Conservation (phyloP, 2,329 filamentous ascomycete genomes). For the Ophiostoma triangulosporum region DNA sequence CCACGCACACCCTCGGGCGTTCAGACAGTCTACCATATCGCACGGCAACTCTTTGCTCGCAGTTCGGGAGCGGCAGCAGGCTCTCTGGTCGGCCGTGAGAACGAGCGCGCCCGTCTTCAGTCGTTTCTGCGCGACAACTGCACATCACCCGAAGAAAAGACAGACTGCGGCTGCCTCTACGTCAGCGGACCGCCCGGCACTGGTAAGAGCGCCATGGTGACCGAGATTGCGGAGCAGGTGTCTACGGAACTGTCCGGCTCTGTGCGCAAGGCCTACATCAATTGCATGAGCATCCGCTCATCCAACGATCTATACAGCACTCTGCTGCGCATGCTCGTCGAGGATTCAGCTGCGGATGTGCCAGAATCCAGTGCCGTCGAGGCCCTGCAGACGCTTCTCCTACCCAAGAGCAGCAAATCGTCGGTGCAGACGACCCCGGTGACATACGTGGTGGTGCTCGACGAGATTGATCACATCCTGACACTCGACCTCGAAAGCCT, state of each 20-base stretch:
- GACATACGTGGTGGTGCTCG: conserved; percentile 73
- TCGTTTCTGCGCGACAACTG: conserved; percentile 45
- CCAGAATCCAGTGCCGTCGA: conserved; percentile 54
- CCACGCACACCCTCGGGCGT: conserved; percentile 54
- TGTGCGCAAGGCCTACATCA: conserved; percentile 67
- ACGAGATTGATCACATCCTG: conserved; percentile 90
- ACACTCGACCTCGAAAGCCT: conserved; percentile 79
- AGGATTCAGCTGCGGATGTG: conserved; percentile 21
- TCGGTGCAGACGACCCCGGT: conserved; percentile 12
- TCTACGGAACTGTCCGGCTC: conserved; percentile 30
- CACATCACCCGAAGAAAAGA: conserved; percentile 24
- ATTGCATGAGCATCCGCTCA: conserved; percentile 93
- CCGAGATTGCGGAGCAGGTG: conserved; percentile 56
- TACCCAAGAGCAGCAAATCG: conserved; percentile 30
- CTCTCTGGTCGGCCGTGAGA: conserved; percentile 64
- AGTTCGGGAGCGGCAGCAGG: conserved; percentile 61
- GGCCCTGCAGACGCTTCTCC: conserved; percentile 57
- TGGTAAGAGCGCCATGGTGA: conserved; percentile 89
- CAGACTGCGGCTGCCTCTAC: conserved; percentile 71
- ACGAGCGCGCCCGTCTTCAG: conserved; percentile 49
- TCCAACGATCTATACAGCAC: conserved; percentile 75
- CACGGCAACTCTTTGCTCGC: conserved; percentile 74
- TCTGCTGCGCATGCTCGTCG: conserved; percentile 51
- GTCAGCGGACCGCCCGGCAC: conserved; percentile 93
- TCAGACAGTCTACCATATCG: conserved; percentile 73